phyloP scores from a whole-genome alignment of 345 rosid genomes.

The Hibiscus tridactylites region DNA sequence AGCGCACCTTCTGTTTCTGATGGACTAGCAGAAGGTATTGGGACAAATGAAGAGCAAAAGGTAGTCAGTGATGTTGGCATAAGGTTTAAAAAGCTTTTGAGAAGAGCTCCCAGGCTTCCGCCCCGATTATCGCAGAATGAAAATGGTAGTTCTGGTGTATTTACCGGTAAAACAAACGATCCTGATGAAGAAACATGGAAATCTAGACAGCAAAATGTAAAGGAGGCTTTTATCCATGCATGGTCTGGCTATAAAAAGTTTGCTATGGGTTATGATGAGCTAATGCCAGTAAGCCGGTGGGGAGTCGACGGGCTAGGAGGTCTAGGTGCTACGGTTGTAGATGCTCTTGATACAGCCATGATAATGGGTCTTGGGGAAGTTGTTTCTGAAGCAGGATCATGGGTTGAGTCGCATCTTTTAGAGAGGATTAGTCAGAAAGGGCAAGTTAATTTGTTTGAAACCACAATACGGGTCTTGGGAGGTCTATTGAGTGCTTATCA shows the following conservation, averaged over 20 bases:
- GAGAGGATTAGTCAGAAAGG: conserved; percentile 77
- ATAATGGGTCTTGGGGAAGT: conserved; percentile 77
- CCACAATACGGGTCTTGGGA: conserved; percentile 90
- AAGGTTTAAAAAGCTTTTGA: conserved; percentile 49
- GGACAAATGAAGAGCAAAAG: conserved; percentile 25
- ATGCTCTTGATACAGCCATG: conserved; percentile 97
- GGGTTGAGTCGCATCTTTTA: conserved; percentile 71
- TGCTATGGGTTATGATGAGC: conserved; percentile 91
- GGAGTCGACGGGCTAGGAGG: conserved; percentile 93
- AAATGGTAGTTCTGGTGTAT: conserved; percentile 19
- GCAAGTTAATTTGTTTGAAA: conserved; percentile 93
- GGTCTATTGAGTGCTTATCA: conserved; percentile 97
- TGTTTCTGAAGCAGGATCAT: conserved; percentile 76
- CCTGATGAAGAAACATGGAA: conserved; percentile 47
- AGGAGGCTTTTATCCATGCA: conserved; percentile 78
- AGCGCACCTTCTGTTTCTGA: conserved; percentile 25
- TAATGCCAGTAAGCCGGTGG: conserved; percentile 64
- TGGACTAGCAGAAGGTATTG: conserved; percentile 20
- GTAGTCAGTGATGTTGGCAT: conserved; percentile 24
- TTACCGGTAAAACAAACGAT: conserved; percentile 15
- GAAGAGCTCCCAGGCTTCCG: conserved; percentile 84
- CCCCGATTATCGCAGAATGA: conserved; percentile 74
- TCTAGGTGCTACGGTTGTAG: conserved; percentile 86
- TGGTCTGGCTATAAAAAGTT: conserved; percentile 89
- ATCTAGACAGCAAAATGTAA: conserved; percentile 58